A percentile compares a stretch with the other conserved stretches of the same genome.
Evolutionary conservation across 495 filamentous ascomycete genomes (phyloP).

Genomic region (Aspergillus bertholletiae): DNA sequence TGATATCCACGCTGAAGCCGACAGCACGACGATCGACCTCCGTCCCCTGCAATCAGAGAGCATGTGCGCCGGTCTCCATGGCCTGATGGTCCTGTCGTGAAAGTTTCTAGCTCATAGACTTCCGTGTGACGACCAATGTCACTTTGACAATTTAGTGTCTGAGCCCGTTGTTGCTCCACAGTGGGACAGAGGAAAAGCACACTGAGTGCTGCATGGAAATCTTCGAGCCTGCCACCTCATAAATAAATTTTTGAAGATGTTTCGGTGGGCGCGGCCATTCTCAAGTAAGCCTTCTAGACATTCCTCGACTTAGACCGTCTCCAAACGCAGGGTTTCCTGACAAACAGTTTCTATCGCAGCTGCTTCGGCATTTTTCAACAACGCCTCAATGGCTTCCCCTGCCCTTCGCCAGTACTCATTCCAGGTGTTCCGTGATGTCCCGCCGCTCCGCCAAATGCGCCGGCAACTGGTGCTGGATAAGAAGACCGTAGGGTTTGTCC

Average conservation of each 20-base stretch:
- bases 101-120: neutral
- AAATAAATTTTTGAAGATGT: constrained; percentile 19
- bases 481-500: constrained; percentile 80
- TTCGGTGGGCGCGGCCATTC: constrained; percentile 20
- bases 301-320: neutral
- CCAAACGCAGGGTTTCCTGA: no score
- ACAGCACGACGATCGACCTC: constrained; percentile 6
- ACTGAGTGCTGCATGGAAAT: neutral
- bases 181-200: constrained; percentile 1
- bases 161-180: neutral
- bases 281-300: constrained; percentile 1
- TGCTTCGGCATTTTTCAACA: constrained; percentile 26
- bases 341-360: constrained; percentile 15
- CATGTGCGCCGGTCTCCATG: neutral
- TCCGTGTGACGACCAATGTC: neutral
- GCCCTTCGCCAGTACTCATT: constrained; percentile 38
- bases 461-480: constrained; percentile 61
- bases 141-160: neutral
- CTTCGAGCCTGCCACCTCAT: neutral
- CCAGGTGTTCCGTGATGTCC: constrained; percentile 71
- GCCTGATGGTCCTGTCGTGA: neutral
- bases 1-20: constrained; percentile 15
- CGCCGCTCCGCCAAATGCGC: constrained; percentile 68
- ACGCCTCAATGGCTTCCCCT: constrained; percentile 21
- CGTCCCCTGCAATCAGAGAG: neutral